Conservation (phyloP, 2,329 filamentous ascomycete species). For the Beauveria bassiana region DNA sequence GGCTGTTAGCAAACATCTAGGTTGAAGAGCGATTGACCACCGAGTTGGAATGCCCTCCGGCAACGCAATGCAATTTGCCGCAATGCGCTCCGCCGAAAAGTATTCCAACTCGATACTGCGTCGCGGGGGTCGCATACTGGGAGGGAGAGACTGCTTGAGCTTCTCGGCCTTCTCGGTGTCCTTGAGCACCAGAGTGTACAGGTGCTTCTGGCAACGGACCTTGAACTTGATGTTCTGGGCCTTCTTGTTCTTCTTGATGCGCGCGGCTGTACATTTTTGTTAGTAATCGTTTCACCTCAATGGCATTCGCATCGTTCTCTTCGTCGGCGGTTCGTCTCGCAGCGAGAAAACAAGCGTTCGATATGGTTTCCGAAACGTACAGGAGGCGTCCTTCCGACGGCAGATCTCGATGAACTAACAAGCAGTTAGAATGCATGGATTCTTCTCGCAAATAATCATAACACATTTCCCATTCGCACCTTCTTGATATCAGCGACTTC, state of each 20-base stretch:
- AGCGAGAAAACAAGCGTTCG: neutral
- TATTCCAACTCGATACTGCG: neutral
- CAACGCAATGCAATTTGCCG: neutral
- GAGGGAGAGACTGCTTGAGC: constrained; percentile 97
- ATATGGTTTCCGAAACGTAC: constrained; percentile 54
- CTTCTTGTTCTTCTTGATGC: constrained; percentile 94
- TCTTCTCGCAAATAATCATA: neutral
- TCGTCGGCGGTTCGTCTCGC: neutral
- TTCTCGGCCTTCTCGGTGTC: constrained; percentile 99
- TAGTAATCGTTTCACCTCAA: neutral
- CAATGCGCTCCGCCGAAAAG: neutral
- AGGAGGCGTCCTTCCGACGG: constrained; percentile 98
- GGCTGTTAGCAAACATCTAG: constrained; percentile 13
- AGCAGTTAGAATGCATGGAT: constrained; percentile 20
- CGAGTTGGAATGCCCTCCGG: neutral
- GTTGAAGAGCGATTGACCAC: neutral
- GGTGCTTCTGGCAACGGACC: constrained; percentile 93
- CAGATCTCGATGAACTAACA: constrained; percentile 98
- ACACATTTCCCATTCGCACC: constrained; percentile 33
- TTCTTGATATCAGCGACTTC: constrained; percentile 98
- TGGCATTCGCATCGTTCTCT: neutral
- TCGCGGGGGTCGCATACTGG: constrained; percentile 58
- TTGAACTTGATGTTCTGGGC: constrained; percentile 98
- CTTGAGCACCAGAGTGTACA: constrained; percentile 98
- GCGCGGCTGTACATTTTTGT: constrained; percentile 53